Evolutionary conservation across 2,329 filamentous ascomycete genomes (phyloP), one percentile per base, ranked within the genome.

Genomic region (Penicillium sp.): DNA sequence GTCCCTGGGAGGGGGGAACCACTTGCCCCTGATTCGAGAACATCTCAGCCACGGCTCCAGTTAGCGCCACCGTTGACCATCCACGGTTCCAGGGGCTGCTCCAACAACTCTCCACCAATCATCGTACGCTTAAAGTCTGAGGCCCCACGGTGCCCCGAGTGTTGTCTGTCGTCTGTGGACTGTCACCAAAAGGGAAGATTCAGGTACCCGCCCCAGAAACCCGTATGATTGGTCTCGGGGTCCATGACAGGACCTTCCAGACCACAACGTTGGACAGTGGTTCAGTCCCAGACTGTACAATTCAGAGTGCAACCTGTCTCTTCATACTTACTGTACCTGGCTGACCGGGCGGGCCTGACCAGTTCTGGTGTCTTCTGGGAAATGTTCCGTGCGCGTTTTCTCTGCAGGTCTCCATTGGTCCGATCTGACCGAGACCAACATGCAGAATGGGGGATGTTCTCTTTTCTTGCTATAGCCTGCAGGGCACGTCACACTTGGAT

Each of bases 171-270:
- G 16, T 53, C 47, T 62, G 35, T 50, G 59, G 57, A 58, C 58
- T 46, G 33, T 21, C 31, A 53, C 33, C n/a, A 52, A 50, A 44
- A 47, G 22, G 44, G 50, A 55, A 47, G 37, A 64, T 66, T 63
- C 64, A 66, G 64, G 64, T 66, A 66, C 64, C 64, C 64, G 64
- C 64, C 50, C 9, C 10, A 3, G 4, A 2, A 8, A 22, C 43
- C 22, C 16, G 53, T 51, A 44, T 65, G 56, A 66, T 66, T 66
- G 64, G 64, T 16, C 9, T 16, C 4, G 14, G 8, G 6, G 1
- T 16, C 26, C 51, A 55, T 55, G 64, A 66, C 63, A 65, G 61
- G 61, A 64, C 59, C 59, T 50, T 50, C 48, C 35, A 39, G 48
- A 50, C 48, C 47, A 43, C 48, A 26, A 16, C 47, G 49, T 53